Conservation (phyloP, 805 yeast species). For the Yarrowia phangngaensis region DNA sequence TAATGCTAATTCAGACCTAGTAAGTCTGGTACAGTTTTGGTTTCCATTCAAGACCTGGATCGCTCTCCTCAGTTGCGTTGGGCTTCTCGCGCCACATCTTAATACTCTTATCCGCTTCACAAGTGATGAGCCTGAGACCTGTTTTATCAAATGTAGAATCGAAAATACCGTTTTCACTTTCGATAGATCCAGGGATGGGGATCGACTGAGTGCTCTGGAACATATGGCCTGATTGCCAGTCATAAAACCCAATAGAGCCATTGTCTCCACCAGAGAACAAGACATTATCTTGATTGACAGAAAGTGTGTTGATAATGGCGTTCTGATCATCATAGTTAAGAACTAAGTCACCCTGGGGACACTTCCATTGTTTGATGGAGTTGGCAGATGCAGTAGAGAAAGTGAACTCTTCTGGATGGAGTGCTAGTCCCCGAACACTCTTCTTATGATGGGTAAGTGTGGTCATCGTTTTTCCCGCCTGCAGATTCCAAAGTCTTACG, state of each 20-base stretch:
- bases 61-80: constrained; percentile 41
- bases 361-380: constrained; percentile 76
- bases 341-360: constrained; percentile 72
- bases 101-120: constrained; percentile 81
- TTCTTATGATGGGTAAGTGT: constrained; percentile 82
- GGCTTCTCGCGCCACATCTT: constrained; percentile 53
- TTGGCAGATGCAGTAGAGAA: constrained; percentile 78
- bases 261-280: constrained; percentile 80
- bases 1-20: constrained; percentile 6
- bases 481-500: constrained; percentile 82
- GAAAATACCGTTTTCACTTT: constrained; percentile 63
- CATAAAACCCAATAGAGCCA: constrained; percentile 73
- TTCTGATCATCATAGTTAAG: constrained; percentile 50
- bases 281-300: constrained; percentile 60
- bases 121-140: constrained; percentile 76
- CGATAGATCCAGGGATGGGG: constrained; percentile 66
- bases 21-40: constrained; percentile 31
- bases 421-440: constrained; percentile 66
- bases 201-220: constrained; percentile 53
- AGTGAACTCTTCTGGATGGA: constrained; percentile 67
- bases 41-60: constrained; percentile 42
- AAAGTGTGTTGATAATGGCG: constrained; percentile 63
- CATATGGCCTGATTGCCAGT: constrained; percentile 66
- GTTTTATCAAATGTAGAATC: constrained; percentile 72
- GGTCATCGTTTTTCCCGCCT: constrained; percentile 67